Evolutionary conservation across 768 basidiomycete genomes (phyloP).

Genomic region (Fistulinella prunicolor): DNA sequence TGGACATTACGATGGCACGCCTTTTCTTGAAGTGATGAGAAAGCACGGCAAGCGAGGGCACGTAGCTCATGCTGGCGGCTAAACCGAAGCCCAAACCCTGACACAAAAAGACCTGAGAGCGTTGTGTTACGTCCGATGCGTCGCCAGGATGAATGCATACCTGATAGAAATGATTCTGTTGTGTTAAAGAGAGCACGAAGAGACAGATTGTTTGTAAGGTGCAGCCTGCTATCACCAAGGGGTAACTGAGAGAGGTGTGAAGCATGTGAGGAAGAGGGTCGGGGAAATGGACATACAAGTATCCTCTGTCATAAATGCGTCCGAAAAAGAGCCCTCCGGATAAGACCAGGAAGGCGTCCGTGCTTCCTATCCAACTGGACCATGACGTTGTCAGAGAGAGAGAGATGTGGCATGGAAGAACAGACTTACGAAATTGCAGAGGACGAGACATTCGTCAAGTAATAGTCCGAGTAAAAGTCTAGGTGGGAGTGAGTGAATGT

Average conservation of each 20-base stretch:
- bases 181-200: constrained; percentile 40
- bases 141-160: constrained; percentile 22
- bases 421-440: constrained; percentile 36
- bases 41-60: constrained; percentile 44
- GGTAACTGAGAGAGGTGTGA: constrained; percentile 29
- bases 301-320: constrained; percentile 49
- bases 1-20: constrained; percentile 41
- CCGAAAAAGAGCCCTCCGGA: constrained; percentile 47
- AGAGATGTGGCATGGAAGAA: background rate
- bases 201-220: constrained; percentile 33
- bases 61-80: constrained; percentile 35
- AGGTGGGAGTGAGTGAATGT: background rate
- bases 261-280: background rate
- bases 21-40: constrained; percentile 44
- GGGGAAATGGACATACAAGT: constrained; percentile 36
- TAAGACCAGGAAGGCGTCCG: constrained; percentile 44
- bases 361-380: constrained; percentile 46
- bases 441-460: constrained; percentile 34
- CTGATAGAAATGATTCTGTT: constrained; percentile 35
- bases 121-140: constrained; percentile 22
- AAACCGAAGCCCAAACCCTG: constrained; percentile 46
- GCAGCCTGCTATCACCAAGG: constrained; percentile 44
- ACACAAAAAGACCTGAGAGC: constrained; percentile 35
- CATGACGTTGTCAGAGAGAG: background rate
- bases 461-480: constrained; percentile 40